These are phyloP conservation scores for Zoysia matrella DNA, from an alignment of 202 grass and related monocot species.

Conservation along the genomic window DNA sequence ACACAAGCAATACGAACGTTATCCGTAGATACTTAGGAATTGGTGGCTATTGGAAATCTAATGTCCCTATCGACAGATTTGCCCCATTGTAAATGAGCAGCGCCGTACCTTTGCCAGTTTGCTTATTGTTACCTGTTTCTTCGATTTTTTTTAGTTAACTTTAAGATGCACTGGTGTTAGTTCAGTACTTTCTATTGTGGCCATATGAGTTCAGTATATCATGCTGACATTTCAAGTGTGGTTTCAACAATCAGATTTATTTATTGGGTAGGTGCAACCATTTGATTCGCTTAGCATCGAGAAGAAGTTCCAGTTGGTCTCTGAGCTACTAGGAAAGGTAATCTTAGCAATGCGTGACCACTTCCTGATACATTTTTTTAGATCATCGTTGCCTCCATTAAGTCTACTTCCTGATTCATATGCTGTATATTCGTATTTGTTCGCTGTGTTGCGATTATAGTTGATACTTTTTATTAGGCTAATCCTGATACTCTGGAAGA, in stretches of 20 bases:
- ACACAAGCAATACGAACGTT: not conserved
- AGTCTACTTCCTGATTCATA: too few species aligned
- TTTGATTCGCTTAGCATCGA: constrained; percentile 57
- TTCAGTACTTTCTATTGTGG: not conserved
- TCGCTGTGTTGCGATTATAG: constrained; percentile 10
- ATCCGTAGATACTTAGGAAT: not conserved
- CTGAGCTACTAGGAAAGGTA: constrained; percentile 72
- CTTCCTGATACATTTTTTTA: constrained; percentile 4
- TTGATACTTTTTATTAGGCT: constrained; percentile 43
- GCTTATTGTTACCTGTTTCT: not conserved
- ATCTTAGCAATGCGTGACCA: constrained; percentile 5
- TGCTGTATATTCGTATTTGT: not conserved
- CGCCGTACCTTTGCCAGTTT: not conserved
- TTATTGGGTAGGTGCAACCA: constrained; percentile 55
- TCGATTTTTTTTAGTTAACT: not conserved
- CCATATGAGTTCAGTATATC: constrained; percentile 6
- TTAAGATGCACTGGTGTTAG: not conserved
- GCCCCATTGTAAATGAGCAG: not conserved
- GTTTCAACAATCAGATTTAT: not conserved
- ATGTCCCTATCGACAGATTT: not conserved
- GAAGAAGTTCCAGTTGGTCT: constrained; percentile 51
- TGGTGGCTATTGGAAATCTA: not conserved
- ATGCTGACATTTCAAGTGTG: constrained; percentile 16
- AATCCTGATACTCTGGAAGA: constrained; percentile 62
- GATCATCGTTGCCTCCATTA: too few species aligned